These are phyloP conservation scores for Colletotrichum destructivum DNA, from an alignment of 2,329 filamentous ascomycete species.

Conservation along the genomic window DNA sequence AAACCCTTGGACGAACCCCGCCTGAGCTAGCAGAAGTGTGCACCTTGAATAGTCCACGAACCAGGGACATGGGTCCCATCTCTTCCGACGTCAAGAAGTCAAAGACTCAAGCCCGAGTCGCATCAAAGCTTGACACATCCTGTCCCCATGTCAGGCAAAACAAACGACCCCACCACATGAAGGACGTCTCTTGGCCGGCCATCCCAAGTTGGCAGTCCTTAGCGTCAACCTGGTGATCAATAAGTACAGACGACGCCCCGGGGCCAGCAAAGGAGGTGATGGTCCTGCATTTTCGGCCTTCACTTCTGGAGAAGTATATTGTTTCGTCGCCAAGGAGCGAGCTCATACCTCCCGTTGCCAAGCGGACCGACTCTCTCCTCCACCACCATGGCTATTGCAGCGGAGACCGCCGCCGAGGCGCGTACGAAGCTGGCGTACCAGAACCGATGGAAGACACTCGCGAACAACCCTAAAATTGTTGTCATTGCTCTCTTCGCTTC, in stretches of 20 bases:
- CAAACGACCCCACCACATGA: conserved; percentile 17
- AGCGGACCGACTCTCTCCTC: neutral
- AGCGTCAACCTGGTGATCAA: conserved; percentile 18
- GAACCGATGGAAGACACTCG: conserved; percentile 49
- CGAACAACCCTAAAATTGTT: conserved; percentile 55
- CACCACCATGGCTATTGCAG: conserved; percentile 28
- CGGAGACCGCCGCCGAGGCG: conserved; percentile 32
- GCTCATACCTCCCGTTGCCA: neutral
- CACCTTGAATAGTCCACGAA: conserved; percentile 12
- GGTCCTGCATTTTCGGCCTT: neutral
- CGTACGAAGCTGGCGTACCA: conserved; percentile 38
- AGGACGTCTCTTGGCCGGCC: conserved; percentile 13
- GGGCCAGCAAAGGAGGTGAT: neutral
- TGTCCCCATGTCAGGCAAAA: conserved; percentile 34
- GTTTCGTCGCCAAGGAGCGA: neutral
- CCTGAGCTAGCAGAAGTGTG: conserved; percentile 6
- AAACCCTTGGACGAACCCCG: neutral
- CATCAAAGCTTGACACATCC: conserved; percentile 36
- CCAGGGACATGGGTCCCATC: conserved; percentile 31
- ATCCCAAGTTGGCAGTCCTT: conserved; percentile 32
- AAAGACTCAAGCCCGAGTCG: conserved; percentile 22
- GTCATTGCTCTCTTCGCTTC: conserved; percentile 59
- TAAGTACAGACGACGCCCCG: conserved; percentile 31
- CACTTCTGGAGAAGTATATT: neutral
- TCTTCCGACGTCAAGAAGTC: conserved; percentile 11